A percentile compares a stretch with the other conserved stretches of the same genome.
These are phyloP conservation scores for Crucibulum laeve DNA, from an alignment of 768 basidiomycete genomes.

Conservation along the genomic window DNA sequence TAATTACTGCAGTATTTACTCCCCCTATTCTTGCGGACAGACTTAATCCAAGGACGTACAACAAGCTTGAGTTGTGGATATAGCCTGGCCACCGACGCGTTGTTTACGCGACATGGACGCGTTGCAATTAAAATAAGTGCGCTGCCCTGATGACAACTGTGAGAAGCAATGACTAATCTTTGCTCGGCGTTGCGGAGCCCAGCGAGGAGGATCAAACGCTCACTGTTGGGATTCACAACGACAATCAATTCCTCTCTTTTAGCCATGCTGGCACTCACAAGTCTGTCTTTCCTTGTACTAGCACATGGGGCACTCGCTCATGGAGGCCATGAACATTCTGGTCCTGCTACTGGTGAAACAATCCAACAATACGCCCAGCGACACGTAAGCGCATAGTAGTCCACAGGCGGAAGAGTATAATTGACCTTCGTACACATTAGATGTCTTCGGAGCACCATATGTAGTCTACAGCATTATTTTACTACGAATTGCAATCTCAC, in stretches of 20 bases:
- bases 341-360: conserved; percentile 52
- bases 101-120: no score
- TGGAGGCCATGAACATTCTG: conserved; percentile 54
- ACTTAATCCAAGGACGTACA: no score
- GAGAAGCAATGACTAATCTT: no score
- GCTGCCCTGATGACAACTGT: no score
- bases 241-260: conserved; percentile 1
- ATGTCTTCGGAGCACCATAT: conserved; percentile 91
- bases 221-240: no score
- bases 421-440: conserved; percentile 29
- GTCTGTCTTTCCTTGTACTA: conserved; percentile 35
- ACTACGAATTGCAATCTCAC: conserved; percentile 2
- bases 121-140: no score
- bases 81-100: no score
- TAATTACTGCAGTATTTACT: no score
- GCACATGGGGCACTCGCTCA: conserved; percentile 37
- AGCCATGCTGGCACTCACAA: conserved; percentile 45
- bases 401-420: neutral
- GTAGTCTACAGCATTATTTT: conserved; percentile 28
- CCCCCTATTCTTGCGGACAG: no score
- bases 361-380: conserved; percentile 80
- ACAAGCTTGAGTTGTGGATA: no score
- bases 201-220: no score
- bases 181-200: no score
- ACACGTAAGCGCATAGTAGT: conserved; percentile 82